Base-by-base conservation (phyloP, 2,329 filamentous ascomycete genomes). In the Epichloe festucae region DNA sequence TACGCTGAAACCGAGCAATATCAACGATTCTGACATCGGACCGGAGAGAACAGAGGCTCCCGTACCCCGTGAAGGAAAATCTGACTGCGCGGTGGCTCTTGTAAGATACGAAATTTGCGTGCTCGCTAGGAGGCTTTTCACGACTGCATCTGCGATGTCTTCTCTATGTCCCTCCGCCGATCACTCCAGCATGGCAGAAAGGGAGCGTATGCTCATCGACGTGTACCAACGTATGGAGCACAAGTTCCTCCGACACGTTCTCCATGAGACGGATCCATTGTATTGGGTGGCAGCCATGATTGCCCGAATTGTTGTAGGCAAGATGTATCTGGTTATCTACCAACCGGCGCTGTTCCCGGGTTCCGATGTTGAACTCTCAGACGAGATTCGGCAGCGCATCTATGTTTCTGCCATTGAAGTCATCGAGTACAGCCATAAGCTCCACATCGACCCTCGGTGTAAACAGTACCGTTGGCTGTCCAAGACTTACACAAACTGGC, bases 241-340 rank as follows among this genome's bases (percentile, higher is more conserved):
- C 40, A 74, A 73, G 50, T 81, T 80, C 56, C 65, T 82, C 19
- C 66, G 67, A 39, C 70, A 81, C 52, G 74, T 74, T 49, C 65
- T 77, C 52, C 71, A 73, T 60, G 63, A 69, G 43, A 68, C 58
- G 55, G 65, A 77, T 45, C 72, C 77, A 0, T 67, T 87, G 1
- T 81, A 81, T 55, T 87, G 84, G 82, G 77, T 85, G 27, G 78
- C 78, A 7, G 81, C 79, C 4, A 85, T 84, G 31, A 73, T 87
- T 23, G 76, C 80, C 3, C 78, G 85, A 10, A 72, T 91, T 35
- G 81, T 90, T 55, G 78, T 89, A 68, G 82, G 82, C 46, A 91
- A 89, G 66, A 81, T 89, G 72, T 87, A 83, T 70, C 73, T 93
- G 38, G 76, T 89, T 54, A 76, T 88, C 2, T 86, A 91, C 60